phyloP scores from a whole-genome alignment of 305 asterid species.

The Fraxinus ornus region DNA sequence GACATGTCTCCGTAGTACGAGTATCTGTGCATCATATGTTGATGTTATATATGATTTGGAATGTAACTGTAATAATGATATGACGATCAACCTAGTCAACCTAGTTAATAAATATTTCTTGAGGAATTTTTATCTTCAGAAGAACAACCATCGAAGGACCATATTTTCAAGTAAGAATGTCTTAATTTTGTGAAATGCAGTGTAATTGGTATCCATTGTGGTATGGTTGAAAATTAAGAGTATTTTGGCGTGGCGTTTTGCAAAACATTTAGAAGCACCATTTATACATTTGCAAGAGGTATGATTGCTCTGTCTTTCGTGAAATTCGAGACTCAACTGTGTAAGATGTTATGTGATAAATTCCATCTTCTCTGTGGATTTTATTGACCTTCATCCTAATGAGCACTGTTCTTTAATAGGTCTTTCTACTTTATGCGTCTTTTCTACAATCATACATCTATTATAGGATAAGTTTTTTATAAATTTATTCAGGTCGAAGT shows the following conservation, averaged over 20 bases:
- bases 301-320: neutral
- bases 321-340: neutral
- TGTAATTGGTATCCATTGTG: neutral
- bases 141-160: neutral
- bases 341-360: neutral
- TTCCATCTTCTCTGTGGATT: neutral
- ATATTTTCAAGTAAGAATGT: neutral
- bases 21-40: neutral
- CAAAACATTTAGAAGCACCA: neutral
- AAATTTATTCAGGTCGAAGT: slow-evolving; percentile 55
- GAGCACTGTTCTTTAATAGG: neutral
- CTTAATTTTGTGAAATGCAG: neutral
- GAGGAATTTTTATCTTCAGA: neutral
- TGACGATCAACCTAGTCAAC: neutral
- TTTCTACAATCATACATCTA: neutral
- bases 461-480: neutral
- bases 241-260: neutral
- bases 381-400: neutral
- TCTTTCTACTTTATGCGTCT: neutral
- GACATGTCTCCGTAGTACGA: neutral
- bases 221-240: neutral
- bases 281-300: neutral
- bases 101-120: too few species aligned
- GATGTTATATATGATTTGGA: neutral
- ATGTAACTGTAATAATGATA: neutral